Conservation (phyloP, 306 rosid genomes). For the Trifolium dubium region DNA sequence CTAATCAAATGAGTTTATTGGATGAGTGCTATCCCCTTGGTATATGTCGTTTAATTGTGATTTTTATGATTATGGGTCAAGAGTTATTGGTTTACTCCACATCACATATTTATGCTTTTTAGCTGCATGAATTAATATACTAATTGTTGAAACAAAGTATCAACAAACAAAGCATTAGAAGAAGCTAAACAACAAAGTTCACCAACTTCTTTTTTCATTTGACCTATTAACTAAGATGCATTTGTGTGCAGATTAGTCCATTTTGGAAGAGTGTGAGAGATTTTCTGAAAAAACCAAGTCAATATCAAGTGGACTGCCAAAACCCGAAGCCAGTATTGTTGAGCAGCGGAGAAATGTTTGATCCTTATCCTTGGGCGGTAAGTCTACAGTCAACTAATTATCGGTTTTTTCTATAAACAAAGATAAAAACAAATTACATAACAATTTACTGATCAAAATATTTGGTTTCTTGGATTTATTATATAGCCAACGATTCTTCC, state of each 20-base stretch:
- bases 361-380: slow-evolving; percentile 92
- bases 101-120: background rate
- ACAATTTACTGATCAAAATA: slow-evolving; percentile 4
- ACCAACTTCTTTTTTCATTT: background rate
- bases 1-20: too few species aligned
- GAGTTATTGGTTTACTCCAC: too few species aligned
- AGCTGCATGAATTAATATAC: background rate
- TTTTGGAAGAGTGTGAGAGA: slow-evolving; percentile 61
- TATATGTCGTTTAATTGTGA: too few species aligned
- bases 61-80: too few species aligned
- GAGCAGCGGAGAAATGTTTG: slow-evolving; percentile 80
- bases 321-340: slow-evolving; percentile 76
- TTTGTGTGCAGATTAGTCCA: slow-evolving; percentile 58
- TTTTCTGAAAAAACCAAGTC: slow-evolving; percentile 60
- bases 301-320: slow-evolving; percentile 73
- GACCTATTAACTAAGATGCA: background rate
- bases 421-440: slow-evolving; percentile 1
- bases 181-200: background rate
- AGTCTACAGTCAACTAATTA: background rate
- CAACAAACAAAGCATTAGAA: background rate
- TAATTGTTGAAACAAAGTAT: background rate
- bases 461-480: slow-evolving; percentile 27
- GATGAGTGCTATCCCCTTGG: too few species aligned
- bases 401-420: slow-evolving; percentile 5
- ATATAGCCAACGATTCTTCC: slow-evolving; percentile 90